These are phyloP conservation scores for Gymnopilus junonius DNA, from an alignment of 768 basidiomycete genomes.

Conservation along the genomic window DNA sequence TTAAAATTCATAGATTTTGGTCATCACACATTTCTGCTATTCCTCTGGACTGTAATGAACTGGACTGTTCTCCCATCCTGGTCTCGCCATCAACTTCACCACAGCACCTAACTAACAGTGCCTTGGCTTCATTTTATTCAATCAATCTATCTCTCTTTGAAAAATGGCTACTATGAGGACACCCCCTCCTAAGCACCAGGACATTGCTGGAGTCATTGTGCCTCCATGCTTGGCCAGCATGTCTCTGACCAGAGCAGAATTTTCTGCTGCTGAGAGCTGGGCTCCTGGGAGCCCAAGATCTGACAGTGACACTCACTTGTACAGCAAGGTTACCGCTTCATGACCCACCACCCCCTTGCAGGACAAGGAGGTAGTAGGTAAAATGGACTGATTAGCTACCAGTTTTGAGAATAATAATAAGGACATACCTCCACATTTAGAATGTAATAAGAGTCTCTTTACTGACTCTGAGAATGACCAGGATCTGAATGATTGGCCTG, in stretches of 20 bases:
- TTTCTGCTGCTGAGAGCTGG: background rate
- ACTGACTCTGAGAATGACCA: background rate
- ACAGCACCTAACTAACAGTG: no score
- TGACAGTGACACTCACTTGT: constrained; percentile 1
- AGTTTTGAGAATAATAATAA: background rate
- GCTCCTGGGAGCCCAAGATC: background rate
- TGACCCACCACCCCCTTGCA: constrained; percentile 3
- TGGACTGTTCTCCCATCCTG: no score
- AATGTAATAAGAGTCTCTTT: background rate
- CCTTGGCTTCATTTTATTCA: no score
- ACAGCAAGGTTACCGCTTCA: constrained; percentile 8
- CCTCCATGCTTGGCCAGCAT: background rate
- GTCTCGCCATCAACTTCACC: no score
- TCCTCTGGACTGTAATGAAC: no score
- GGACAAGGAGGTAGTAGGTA: background rate
- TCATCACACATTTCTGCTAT: no score
- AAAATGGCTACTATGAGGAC: no score
- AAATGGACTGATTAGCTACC: background rate
- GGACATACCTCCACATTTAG: background rate
- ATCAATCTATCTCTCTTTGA: no score
- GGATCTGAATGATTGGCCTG: no score
- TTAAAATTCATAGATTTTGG: no score
- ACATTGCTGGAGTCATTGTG: no score
- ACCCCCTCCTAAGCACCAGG: no score
- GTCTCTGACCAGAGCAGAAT: background rate